Conservation (phyloP, 1,284 basidiomycete species). For the Vanrija humicola region DNA sequence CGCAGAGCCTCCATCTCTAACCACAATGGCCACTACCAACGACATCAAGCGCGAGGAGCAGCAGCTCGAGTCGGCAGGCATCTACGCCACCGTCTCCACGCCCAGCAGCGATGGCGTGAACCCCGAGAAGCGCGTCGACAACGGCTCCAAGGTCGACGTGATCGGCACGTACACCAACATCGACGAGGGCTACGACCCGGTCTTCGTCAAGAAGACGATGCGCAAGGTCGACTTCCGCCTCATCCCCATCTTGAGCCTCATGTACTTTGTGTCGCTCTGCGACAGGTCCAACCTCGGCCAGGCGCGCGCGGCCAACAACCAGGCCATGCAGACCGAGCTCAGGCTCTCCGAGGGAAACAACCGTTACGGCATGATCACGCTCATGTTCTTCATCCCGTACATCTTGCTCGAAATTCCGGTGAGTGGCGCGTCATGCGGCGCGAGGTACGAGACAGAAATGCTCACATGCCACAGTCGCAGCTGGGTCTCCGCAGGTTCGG, state of each 20-base stretch:
- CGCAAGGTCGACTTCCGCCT: slow-evolving; percentile 16
- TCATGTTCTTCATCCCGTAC: slow-evolving; percentile 48
- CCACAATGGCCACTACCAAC: too few species aligned
- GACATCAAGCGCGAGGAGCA: too few species aligned
- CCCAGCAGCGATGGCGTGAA: too few species aligned
- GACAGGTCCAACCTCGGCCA: slow-evolving; percentile 41
- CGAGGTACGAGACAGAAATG: not conserved
- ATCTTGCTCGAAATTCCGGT: slow-evolving; percentile 43
- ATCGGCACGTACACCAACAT: slow-evolving; percentile 1
- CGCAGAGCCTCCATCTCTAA: too few species aligned
- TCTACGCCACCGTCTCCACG: too few species aligned
- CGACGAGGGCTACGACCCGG: slow-evolving; percentile 12
- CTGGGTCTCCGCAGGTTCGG: slow-evolving; percentile 15
- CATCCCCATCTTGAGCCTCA: slow-evolving; percentile 15
- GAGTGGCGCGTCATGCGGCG: not conserved
- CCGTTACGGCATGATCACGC: slow-evolving; percentile 41
- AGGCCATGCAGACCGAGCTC: slow-evolving; percentile 28
- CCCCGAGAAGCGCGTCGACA: too few species aligned
- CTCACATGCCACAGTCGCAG: slow-evolving; percentile 3
- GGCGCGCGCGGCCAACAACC: slow-evolving; percentile 24
- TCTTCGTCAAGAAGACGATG: not conserved
- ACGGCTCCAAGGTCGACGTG: too few species aligned
- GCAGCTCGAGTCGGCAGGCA: too few species aligned
- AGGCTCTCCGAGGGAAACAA: slow-evolving; percentile 39
- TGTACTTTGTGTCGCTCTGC: slow-evolving; percentile 17